These are phyloP conservation scores for Suillus variegatus DNA, from an alignment of 768 basidiomycete genomes.

Conservation along the genomic window DNA sequence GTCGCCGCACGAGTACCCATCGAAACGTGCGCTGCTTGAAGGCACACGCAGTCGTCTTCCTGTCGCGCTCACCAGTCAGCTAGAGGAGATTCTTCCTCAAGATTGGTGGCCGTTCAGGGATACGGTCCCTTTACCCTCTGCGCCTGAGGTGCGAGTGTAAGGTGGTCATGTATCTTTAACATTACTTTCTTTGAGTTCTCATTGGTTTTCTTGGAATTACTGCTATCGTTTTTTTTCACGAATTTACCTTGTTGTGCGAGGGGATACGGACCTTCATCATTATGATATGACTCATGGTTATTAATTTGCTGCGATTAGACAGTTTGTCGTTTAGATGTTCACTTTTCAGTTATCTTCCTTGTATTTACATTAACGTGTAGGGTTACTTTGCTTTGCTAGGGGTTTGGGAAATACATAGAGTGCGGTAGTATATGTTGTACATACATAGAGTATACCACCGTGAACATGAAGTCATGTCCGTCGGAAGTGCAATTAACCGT, in stretches of 20 bases:
- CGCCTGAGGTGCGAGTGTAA: conserved; percentile 8
- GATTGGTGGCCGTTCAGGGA: conserved; percentile 20
- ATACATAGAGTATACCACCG: background rate
- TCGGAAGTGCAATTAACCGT: background rate
- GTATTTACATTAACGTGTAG: conserved; percentile 4
- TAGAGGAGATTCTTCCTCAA: conserved; percentile 17
- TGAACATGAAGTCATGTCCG: background rate
- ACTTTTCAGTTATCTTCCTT: background rate
- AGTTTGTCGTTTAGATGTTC: background rate
- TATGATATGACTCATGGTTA: conserved; percentile 8
- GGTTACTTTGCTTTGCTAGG: background rate
- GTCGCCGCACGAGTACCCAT: conserved; percentile 14
- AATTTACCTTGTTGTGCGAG: background rate
- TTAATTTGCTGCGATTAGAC: background rate
- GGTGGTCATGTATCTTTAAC: background rate
- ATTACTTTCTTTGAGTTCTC: background rate
- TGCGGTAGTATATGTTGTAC: background rate
- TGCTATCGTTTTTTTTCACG: background rate
- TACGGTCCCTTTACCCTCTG: conserved; percentile 11
- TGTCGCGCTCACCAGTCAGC: conserved; percentile 13
- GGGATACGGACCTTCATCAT: conserved; percentile 13
- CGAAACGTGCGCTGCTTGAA: conserved; percentile 16
- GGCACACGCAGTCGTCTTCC: conserved; percentile 15
- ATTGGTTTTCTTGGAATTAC: background rate
- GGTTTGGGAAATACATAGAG: background rate